Evolutionary conservation across 2,329 filamentous ascomycete genomes (phyloP), one percentile per base, ranked within the genome.

Genomic region (Colletotrichum somersetense): DNA sequence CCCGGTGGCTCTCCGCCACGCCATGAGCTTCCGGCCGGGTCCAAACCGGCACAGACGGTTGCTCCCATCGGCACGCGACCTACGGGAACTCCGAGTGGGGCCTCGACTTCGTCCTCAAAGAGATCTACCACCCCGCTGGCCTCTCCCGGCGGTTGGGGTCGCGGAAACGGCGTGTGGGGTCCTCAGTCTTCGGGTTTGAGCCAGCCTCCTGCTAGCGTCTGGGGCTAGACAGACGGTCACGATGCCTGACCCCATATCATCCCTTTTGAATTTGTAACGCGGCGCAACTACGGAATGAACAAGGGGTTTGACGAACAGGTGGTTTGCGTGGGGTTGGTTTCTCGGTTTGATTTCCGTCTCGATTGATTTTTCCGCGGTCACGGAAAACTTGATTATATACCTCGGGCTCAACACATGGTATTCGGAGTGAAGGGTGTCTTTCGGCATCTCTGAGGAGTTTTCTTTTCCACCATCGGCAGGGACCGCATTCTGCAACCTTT

Each of bases 51-150:
- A 61, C 86, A 88, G 73, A 87, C 92, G 5, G 95, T 98, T 65
- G 96, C 95, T 30, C 96, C 96, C 23, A 98, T 98, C 77, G 96
- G 96, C 75, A 98, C 96, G 70, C 92, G 96, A 56, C 96, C 96
- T 4, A 88, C 89, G 23, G 88, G 87, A 50, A 87, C 86, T 44
- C 83, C 89, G n/a, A 83, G 81, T 42, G 75, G 80, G 50, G 81
- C 79, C 38, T 82, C 82, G 11, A 80, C 84, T 52, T 87, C 89
- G 73, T 84, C 85, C 33, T 79, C 85, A 82, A 96, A 96, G 81
- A 93, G 94, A 72, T 94, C 95, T 0, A 97, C 94, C 10, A 97
- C 95, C 3, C 95, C 96, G 66, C 88, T 97, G 40, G 91, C 95
- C n/a, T 97, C 95, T n/a, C 95, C 95, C 16, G 86, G 91, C 23